Percentiles rank a stretch among this genome's conserved stretches.
phyloP scores from a whole-genome alignment of 2,329 filamentous ascomycete genomes.

The Helotiales sp. region DNA sequence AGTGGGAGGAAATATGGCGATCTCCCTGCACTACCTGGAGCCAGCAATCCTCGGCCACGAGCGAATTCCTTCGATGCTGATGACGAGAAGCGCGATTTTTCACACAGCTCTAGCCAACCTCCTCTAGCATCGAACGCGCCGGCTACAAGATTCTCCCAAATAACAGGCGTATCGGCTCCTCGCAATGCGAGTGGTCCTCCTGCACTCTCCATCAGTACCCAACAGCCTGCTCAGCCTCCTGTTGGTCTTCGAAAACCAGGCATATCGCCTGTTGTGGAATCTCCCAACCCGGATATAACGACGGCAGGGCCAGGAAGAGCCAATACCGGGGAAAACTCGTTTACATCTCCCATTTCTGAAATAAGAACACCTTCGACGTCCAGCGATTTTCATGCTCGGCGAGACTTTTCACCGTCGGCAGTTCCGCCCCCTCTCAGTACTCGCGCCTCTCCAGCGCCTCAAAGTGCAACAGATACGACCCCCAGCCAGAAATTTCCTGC shows the following conservation, averaged over 20 bases:
- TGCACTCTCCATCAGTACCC: slow-evolving; percentile 35
- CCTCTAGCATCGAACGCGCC: slow-evolving; percentile 29
- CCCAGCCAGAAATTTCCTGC: slow-evolving; percentile 56
- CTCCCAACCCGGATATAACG: slow-evolving; percentile 27
- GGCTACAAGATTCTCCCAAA: slow-evolving; percentile 41
- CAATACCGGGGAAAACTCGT: slow-evolving; percentile 25
- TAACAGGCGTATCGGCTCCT: slow-evolving; percentile 31
- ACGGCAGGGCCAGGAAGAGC: slow-evolving; percentile 20
- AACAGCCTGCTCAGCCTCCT: slow-evolving; percentile 26
- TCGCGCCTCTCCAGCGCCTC: slow-evolving; percentile 47
- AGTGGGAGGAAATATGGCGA: slow-evolving; percentile 42
- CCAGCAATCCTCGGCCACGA: slow-evolving; percentile 32
- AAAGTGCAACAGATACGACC: slow-evolving; percentile 40
- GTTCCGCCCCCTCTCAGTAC: slow-evolving; percentile 54
- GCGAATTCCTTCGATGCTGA: slow-evolving; percentile 59
- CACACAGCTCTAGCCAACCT: slow-evolving; percentile 37
- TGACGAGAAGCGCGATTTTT: slow-evolving; percentile 58
- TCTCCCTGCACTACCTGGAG: slow-evolving; percentile 36
- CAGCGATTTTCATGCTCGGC: slow-evolving; percentile 46
- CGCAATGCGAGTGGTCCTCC: slow-evolving; percentile 36
- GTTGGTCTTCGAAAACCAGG: slow-evolving; percentile 33
- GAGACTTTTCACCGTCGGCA: slow-evolving; percentile 58
- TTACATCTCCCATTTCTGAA: slow-evolving; percentile 36
- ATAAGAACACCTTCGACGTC: slow-evolving; percentile 29
- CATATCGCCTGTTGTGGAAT: slow-evolving; percentile 27